Evolutionary conservation across 2,329 filamentous ascomycete genomes (phyloP).

Genomic region (Fusarium oligoseptatum): DNA sequence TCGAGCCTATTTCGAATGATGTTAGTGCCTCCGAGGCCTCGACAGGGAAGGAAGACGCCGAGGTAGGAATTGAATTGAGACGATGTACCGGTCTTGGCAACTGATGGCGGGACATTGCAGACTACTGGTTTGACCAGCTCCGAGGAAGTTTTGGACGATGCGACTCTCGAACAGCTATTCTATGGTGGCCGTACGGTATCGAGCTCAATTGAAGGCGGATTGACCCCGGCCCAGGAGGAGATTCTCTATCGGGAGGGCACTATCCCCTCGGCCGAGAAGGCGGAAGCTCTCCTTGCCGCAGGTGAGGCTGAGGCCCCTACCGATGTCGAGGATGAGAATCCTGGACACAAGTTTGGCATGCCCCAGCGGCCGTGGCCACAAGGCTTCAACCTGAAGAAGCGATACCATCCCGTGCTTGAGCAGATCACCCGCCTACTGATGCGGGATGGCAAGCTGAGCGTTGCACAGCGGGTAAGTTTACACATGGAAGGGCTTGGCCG

Average conservation of each 20-base stretch:
- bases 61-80: conserved; percentile 42
- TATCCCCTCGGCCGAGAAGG: conserved; percentile 53
- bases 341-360: conserved; percentile 83
- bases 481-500: neutral
- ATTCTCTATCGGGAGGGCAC: conserved; percentile 58
- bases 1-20: conserved; percentile 12
- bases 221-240: conserved; percentile 60
- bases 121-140: conserved; percentile 24
- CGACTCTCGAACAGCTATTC: conserved; percentile 53
- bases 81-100: conserved; percentile 18
- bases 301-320: conserved; percentile 35
- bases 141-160: conserved; percentile 50
- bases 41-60: conserved; percentile 19
- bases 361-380: conserved; percentile 76
- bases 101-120: conserved; percentile 37
- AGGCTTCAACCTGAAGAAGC: conserved; percentile 75
- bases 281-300: conserved; percentile 49
- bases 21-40: conserved; percentile 1
- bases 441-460: conserved; percentile 89
- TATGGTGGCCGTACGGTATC: conserved; percentile 52
- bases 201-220: conserved; percentile 49
- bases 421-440: conserved; percentile 94
- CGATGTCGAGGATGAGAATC: conserved; percentile 46
- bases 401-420: conserved; percentile 86
- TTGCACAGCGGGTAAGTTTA: conserved; percentile 83